A percentile compares a stretch with the other conserved stretches of the same genome.
phyloP scores from a whole-genome alignment of 306 rosid genomes.

The Erythrophleum fordii region DNA sequence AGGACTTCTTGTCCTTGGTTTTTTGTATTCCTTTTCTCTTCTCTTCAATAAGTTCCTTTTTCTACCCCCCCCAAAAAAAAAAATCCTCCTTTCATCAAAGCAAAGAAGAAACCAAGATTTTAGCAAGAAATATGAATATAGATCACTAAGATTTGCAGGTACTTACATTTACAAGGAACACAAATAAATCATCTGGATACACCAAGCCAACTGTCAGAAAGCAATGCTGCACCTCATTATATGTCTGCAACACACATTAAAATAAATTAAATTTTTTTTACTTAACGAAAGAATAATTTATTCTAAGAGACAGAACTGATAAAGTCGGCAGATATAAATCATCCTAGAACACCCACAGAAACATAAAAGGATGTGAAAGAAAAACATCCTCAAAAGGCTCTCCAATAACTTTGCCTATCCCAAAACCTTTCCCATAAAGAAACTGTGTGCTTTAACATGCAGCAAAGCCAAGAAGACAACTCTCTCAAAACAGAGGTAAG shows the following conservation, averaged over 20 bases:
- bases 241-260: conserved; percentile 64
- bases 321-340: conserved; percentile 20
- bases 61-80: neutral
- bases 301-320: conserved; percentile 22
- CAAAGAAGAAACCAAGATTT: neutral
- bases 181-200: conserved; percentile 89
- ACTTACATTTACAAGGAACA: conserved; percentile 87
- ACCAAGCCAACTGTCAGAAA: conserved; percentile 90
- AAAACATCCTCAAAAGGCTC: conserved; percentile 14
- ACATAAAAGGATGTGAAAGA: neutral
- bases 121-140: conserved; percentile 30
- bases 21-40: neutral
- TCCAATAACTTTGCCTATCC: conserved; percentile 27
- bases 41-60: neutral
- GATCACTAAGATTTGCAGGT: conserved; percentile 17
- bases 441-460: conserved; percentile 16
- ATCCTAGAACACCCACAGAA: conserved; percentile 22
- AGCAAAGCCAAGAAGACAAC: conserved; percentile 18
- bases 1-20: neutral
- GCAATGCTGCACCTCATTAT: conserved; percentile 96
- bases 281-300: conserved; percentile 18
- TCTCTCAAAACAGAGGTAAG: neutral
- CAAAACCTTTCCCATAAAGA: conserved; percentile 27
- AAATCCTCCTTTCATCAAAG: neutral
- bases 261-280: conserved; percentile 18